Base-by-base conservation (phyloP, 1,284 basidiomycete genomes). In the Schizophyllum amplum region DNA sequence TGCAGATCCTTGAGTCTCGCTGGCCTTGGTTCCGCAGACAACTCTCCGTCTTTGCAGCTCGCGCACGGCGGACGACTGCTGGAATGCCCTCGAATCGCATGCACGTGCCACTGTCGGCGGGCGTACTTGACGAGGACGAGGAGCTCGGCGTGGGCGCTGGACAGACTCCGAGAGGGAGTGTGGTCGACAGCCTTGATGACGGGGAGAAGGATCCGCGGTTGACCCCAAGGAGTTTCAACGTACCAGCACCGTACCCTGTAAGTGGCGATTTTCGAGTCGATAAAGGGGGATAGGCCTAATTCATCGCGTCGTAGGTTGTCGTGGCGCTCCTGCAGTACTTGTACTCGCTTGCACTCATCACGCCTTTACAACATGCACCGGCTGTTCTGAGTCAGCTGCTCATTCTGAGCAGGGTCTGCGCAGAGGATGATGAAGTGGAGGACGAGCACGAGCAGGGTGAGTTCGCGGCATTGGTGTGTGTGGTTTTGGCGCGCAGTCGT, bases 11-110 rank as follows among this genome's bases (percentile, higher is more conserved):
- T 21, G 87, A 92, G 67, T 86, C 90, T 47, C 81, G 94, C 15
- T 98, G 95, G 95, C 84, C 88, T 0, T 98, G 95, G 95, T 95
- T 98, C 77, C 83, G 82, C 58, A 80, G 86, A 55, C 86, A 93
- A 67, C 15, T 50, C 15, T 11, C 11, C 4, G 21, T 11, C 48
- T 50, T 50, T 13, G 48, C 20, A 9, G 48, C 11, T 9, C 48
- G 48, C 48, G 48, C 48, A 21, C 48, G 48, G 3, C 48, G 48
- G 13, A 50, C 48, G 22, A 20, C 54, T 76, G 74, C 5, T 86
- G 86, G 0, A 72, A 73, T 53, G 73, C 72, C 24, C 75, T 80
- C 2, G 71, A 84, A 83, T n/a, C 67, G 78, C 1, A 81, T 82
- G 72, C 77, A 85, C 60, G 72, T 82, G 0, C 73, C 79, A 4